Conservation (phyloP, 1,284 basidiomycete species). For the Tilletia walkeri region DNA sequence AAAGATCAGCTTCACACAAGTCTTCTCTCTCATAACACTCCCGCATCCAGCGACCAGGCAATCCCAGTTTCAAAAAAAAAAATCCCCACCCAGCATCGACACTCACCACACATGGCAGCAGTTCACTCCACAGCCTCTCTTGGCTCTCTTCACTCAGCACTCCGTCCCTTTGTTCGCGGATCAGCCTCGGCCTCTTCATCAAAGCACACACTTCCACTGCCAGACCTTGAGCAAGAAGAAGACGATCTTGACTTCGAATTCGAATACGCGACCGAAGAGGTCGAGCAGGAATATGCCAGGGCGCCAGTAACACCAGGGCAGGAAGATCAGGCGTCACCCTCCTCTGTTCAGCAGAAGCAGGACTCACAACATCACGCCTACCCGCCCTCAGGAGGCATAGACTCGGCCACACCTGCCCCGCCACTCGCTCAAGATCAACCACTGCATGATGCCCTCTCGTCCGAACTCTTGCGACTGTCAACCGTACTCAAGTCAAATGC, state of each 20-base stretch:
- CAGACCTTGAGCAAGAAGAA: constrained; percentile 1
- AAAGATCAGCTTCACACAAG: too few species aligned
- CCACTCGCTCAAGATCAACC: constrained; percentile 31
- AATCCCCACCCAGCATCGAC: neutral
- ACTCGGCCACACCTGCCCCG: constrained; percentile 1
- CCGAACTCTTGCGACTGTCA: constrained; percentile 53
- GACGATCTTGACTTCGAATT: neutral
- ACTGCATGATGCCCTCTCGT: constrained; percentile 49
- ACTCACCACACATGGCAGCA: neutral
- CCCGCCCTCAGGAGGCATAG: neutral
- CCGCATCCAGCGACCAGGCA: too few species aligned
- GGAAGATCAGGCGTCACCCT: too few species aligned
- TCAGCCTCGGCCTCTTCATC: neutral
- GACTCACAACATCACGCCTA: neutral
- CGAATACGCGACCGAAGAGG: neutral
- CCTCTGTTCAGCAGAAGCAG: neutral
- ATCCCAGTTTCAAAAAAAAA: too few species aligned
- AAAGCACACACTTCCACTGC: neutral
- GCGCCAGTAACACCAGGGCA: neutral
- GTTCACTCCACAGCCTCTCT: neutral
- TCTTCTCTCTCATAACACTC: too few species aligned
- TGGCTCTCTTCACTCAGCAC: constrained; percentile 12
- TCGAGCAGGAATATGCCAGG: constrained; percentile 3
- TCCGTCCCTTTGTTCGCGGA: constrained; percentile 3
- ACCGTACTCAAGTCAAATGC: constrained; percentile 47